Conservation (phyloP, 192 early-diverging fungal genomes). For the Umbelopsis sp. region DNA sequence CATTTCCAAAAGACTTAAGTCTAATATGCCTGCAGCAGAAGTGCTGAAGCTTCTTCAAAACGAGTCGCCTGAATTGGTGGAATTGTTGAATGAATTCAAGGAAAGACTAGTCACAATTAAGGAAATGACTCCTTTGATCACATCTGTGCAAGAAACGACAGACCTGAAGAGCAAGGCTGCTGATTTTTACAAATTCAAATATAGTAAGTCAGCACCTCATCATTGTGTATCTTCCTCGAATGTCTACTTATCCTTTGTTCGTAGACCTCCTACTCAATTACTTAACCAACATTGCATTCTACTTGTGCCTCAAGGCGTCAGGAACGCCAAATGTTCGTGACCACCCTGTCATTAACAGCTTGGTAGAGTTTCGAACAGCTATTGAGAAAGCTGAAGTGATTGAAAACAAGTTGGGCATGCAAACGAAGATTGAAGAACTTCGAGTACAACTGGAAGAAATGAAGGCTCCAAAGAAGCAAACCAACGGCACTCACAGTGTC, state of each 20-base stretch:
- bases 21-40: slow-evolving; percentile 60
- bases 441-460: slow-evolving; percentile 28
- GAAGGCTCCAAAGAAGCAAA: slow-evolving; percentile 17
- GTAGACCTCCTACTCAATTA: slow-evolving; percentile 68
- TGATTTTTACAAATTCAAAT: slow-evolving; percentile 36
- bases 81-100: slow-evolving; percentile 66
- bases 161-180: slow-evolving; percentile 14
- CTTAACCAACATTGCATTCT: slow-evolving; percentile 89
- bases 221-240: not conserved
- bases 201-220: slow-evolving; percentile 26
- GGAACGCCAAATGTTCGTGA: slow-evolving; percentile 59
- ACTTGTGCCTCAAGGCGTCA: slow-evolving; percentile 72
- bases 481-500: not conserved
- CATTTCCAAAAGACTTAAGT: slow-evolving; percentile 43
- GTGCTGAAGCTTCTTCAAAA: slow-evolving; percentile 69
- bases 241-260: not conserved
- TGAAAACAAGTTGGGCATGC: slow-evolving; percentile 54
- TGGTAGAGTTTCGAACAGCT: slow-evolving; percentile 76
- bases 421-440: not conserved
- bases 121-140: slow-evolving; percentile 31
- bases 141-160: not conserved
- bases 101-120: slow-evolving; percentile 45
- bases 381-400: slow-evolving; percentile 70
- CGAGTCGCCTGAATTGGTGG: slow-evolving; percentile 73
- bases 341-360: slow-evolving; percentile 84